A percentile compares a stretch with the other conserved stretches of the same genome.
These are phyloP conservation scores for Knufia petricola DNA, from an alignment of 2,329 filamentous ascomycete genomes.

Conservation along the genomic window DNA sequence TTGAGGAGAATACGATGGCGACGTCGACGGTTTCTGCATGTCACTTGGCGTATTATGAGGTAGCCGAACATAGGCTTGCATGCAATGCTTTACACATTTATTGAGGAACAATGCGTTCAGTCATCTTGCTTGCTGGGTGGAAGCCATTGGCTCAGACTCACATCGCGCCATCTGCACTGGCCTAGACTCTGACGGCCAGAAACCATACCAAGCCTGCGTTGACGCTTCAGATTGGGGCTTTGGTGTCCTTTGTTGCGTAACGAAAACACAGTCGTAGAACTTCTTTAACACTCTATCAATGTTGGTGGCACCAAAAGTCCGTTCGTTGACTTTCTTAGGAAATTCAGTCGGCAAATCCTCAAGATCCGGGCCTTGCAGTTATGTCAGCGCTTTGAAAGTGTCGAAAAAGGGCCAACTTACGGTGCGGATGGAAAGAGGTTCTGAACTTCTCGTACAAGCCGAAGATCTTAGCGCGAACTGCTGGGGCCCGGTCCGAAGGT, in stretches of 20 bases:
- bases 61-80: no score
- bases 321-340: background rate
- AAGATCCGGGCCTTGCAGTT: background rate
- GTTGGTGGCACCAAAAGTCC: slow-evolving; percentile 3
- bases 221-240: background rate
- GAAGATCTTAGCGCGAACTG: slow-evolving; percentile 1
- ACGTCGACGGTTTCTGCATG: no score
- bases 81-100: no score
- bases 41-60: no score
- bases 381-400: no score
- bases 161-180: no score
- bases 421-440: background rate
- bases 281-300: slow-evolving; percentile 5
- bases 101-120: background rate
- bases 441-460: slow-evolving; percentile 2
- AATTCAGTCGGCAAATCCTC: slow-evolving; percentile 1
- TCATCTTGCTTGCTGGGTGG: no score
- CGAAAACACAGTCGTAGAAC: slow-evolving; percentile 5
- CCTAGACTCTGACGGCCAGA: no score
- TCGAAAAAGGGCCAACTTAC: no score
- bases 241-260: background rate
- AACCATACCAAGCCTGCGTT: background rate
- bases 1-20: no score
- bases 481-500: background rate
- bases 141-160: no score